Conservation (phyloP, 495 filamentous ascomycete genomes). For the Podospora conica region DNA sequence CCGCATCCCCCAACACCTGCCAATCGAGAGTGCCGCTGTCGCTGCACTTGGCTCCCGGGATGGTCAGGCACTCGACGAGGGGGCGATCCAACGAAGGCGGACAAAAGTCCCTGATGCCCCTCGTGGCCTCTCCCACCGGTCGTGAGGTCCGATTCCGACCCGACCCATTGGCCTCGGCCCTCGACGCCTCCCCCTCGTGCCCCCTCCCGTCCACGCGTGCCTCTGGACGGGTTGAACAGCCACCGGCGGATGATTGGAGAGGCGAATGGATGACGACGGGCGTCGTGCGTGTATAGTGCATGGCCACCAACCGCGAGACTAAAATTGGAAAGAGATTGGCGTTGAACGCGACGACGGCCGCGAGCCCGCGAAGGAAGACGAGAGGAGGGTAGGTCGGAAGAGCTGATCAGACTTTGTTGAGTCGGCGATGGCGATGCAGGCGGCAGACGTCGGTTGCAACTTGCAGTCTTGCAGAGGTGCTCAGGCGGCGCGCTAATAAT, state of each 20-base stretch:
- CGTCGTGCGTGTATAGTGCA: neutral
- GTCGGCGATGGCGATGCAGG: too few relatives aligned
- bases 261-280: constrained; percentile 3
- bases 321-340: neutral
- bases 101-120: neutral
- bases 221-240: neutral
- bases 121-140: neutral
- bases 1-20: neutral
- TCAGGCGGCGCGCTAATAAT: neutral
- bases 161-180: neutral
- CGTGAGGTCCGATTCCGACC: neutral
- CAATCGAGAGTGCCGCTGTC: neutral
- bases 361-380: too few relatives aligned
- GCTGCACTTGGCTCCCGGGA: neutral
- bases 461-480: too few relatives aligned
- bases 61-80: neutral
- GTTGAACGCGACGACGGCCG: neutral
- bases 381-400: too few relatives aligned
- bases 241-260: neutral
- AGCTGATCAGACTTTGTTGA: neutral
- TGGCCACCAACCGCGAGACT: neutral
- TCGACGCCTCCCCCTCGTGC: neutral
- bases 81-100: neutral
- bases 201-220: too few relatives aligned
- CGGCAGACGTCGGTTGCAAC: neutral